A percentile compares a stretch with the other conserved stretches of the same genome.
phyloP scores from a whole-genome alignment of 1,284 basidiomycete genomes.

The Apiotrichum gracile region DNA sequence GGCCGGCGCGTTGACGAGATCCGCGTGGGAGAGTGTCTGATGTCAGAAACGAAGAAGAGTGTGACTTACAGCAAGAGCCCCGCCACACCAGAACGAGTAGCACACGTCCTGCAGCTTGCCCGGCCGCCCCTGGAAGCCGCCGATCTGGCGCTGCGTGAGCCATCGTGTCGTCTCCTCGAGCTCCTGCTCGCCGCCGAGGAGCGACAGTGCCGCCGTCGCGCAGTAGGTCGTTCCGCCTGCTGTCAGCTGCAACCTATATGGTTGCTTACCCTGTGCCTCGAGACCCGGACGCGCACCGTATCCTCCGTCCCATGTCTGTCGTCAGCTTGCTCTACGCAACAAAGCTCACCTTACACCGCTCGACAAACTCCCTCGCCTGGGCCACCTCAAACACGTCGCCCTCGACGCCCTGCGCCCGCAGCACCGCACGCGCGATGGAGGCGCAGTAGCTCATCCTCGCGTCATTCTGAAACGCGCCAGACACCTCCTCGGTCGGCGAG shows the following conservation, averaged over 20 bases:
- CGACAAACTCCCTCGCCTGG: conserved; percentile 54
- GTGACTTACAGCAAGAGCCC: conserved; percentile 59
- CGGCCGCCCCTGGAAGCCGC: conserved; percentile 79
- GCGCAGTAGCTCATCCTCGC: conserved; percentile 80
- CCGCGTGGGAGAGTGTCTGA: conserved; percentile 60
- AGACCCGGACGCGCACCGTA: conserved; percentile 71
- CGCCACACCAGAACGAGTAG: conserved; percentile 92
- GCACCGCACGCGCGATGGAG: conserved; percentile 46
- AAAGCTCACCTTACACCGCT: conserved; percentile 53
- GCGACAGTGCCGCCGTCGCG: conserved; percentile 66
- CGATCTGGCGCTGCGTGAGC: conserved; percentile 68
- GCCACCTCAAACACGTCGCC: conserved; percentile 54
- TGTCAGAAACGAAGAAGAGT: neutral
- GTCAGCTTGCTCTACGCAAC: neutral
- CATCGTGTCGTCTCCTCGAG: conserved; percentile 56
- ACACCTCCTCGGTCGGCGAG: conserved; percentile 55
- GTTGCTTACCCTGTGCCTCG: conserved; percentile 65
- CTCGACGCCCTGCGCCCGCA: conserved; percentile 66
- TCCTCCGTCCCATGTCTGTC: conserved; percentile 86
- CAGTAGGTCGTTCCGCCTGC: conserved; percentile 83
- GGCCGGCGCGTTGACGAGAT: conserved; percentile 54
- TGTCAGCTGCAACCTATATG: too few species aligned
- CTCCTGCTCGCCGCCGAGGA: conserved; percentile 41
- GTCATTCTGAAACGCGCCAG: conserved; percentile 40
- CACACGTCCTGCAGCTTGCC: conserved; percentile 85